phyloP scores from a whole-genome alignment of 2,329 filamentous ascomycete species.

The Colletotrichum trifolii region DNA sequence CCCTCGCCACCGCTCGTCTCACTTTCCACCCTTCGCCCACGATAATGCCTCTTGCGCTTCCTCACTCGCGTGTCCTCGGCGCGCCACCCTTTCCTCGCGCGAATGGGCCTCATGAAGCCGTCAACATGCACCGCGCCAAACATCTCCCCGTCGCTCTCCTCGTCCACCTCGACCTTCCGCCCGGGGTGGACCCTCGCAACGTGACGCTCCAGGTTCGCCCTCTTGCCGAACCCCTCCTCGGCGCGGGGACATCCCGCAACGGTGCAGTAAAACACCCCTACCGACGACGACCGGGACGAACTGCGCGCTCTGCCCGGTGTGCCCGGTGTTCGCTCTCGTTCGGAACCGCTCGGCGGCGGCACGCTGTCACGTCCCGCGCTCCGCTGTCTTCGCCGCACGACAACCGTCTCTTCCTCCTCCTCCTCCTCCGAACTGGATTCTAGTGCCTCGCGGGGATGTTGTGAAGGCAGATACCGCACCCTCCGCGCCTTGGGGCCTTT shows the following conservation, averaged over 20 bases:
- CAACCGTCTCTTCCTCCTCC: conserved; percentile 40
- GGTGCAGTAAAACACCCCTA: conserved; percentile 50
- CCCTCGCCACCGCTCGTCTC: conserved; percentile 12
- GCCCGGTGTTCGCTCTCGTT: conserved; percentile 2
- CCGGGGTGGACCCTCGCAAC: conserved; percentile 52
- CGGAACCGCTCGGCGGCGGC: conserved; percentile 29
- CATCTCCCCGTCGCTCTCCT: conserved; percentile 64
- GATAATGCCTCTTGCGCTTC: conserved; percentile 34
- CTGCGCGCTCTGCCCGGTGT: conserved; percentile 39
- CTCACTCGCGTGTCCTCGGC: conserved; percentile 27
- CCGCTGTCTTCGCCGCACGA: conserved; percentile 44
- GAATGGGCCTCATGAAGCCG: conserved; percentile 71
- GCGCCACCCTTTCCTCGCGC: conserved; percentile 58
- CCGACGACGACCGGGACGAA: conserved; percentile 46
- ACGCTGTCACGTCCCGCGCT: conserved; percentile 43
- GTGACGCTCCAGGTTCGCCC: conserved; percentile 51
- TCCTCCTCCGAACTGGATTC: conserved; percentile 22
- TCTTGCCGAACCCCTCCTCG: conserved; percentile 48
- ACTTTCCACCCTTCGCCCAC: conserved; percentile 22
- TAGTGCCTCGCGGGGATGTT: not conserved
- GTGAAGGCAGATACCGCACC: conserved; percentile 9
- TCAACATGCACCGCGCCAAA: conserved; percentile 74
- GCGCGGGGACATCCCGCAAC: conserved; percentile 51
- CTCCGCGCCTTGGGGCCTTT: conserved; percentile 26
- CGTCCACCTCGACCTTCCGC: conserved; percentile 49